Evolutionary conservation across 805 yeast genomes (phyloP).

Genomic region (Metahyphopichia silvanorum): DNA sequence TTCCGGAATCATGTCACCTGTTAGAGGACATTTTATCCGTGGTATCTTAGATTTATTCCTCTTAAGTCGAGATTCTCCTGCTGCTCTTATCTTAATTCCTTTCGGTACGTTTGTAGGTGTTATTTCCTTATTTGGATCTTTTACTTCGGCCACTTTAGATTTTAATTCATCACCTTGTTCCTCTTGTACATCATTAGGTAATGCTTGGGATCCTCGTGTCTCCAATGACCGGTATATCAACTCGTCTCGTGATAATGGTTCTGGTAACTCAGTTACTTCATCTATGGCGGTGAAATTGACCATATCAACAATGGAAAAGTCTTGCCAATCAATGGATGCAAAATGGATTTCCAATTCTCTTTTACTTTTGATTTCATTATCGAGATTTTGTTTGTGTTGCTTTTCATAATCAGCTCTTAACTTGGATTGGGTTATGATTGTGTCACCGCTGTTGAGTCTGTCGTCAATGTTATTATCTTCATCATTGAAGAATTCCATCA

Average conservation of each 20-base stretch:
- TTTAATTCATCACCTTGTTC: conserved; percentile 4
- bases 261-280: conserved; percentile 50
- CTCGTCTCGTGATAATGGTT: conserved; percentile 56
- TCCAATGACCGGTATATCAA: conserved; percentile 60
- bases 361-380: conserved; percentile 25
- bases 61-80: conserved; percentile 63
- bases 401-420: conserved; percentile 55
- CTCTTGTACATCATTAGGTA: conserved; percentile 32
- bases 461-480: conserved; percentile 7
- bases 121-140: conserved; percentile 5
- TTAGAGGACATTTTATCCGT: conserved; percentile 71
- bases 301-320: conserved; percentile 68
- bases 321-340: conserved; percentile 86
- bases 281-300: conserved; percentile 64
- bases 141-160: background rate
- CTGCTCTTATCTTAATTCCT: conserved; percentile 65
- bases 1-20: conserved; percentile 69
- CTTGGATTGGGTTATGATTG: conserved; percentile 46
- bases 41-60: conserved; percentile 7
- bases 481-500: conserved; percentile 13
- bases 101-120: conserved; percentile 15
- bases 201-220: conserved; percentile 26
- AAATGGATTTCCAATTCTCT: conserved; percentile 48
- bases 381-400: conserved; percentile 25
- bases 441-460: conserved; percentile 18